Evolutionary conservation across 441 rosid genomes (phyloP), one percentile per base, ranked within the genome.

Genomic region (Erodium texanum): DNA sequence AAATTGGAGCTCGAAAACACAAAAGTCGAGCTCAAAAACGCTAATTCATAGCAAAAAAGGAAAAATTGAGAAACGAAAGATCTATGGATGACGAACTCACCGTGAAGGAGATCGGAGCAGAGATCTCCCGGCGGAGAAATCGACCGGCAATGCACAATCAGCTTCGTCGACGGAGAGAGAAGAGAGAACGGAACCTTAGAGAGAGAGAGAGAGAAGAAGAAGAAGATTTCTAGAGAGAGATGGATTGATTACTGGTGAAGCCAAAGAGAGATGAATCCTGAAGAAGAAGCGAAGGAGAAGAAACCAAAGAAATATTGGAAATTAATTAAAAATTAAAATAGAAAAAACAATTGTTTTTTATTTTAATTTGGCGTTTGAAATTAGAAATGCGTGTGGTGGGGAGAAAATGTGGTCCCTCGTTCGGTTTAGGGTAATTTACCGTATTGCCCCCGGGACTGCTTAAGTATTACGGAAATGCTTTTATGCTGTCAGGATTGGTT

Each of bases 241-340:
- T 73, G 2, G 36, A 32, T 32, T 67, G 86, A 85, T 77, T 75
- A 75, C 71, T 56, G 76, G 68, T 36, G 76, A 80, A 81, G 83
- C 76, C 80, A 80, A 71, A 3, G 5, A 3, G 73, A 73, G 79
- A 62, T 68, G 67, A 78, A 80, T 77, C 77, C 80, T 77, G 82
- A 79, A 75, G 80, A 84, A 81, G 80, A 75, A 77, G 79, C 79
- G 70, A 66, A 65, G 71, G 78, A 77, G 89, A 83, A 78, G 85
- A 83, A 78, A 82, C 80, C 84, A 82, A 82, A 69, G 71, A 73
- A 76, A 66, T 23, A 65, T 62, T 10, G 29, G 62, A 65, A 34
- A 70, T 16, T 8, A 73, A 10, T 50, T 72, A 68, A 71, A 62
- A 48, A 69, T 67, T 48, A 48, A 64, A 43, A 20, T 64, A 9